Percentiles rank a stretch among this genome's conserved stretches.
Conservation (phyloP, 306 rosid genomes). For the Trifolium pratense region DNA sequence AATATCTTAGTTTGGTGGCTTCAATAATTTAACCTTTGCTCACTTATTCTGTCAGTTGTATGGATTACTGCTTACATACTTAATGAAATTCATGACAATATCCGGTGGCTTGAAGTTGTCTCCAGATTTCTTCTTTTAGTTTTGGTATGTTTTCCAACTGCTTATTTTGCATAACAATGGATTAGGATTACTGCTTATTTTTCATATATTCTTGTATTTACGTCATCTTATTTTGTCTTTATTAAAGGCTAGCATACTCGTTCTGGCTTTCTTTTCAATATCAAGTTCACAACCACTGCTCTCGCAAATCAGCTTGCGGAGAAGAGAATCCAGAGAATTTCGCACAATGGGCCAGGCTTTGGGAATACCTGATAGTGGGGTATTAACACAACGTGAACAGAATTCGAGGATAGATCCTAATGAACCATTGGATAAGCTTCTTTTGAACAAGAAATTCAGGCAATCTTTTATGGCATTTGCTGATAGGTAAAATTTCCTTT, state of each 20-base stretch:
- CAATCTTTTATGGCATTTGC: conserved; percentile 95
- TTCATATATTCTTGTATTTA: too few relatives aligned
- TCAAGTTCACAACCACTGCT: conserved; percentile 97
- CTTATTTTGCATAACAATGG: conserved; percentile 29
- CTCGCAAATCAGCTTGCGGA: conserved; percentile 92
- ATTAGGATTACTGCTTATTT: too few relatives aligned
- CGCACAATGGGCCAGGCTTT: conserved; percentile 94
- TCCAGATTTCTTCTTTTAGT: conserved; percentile 84
- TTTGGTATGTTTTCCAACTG: conserved; percentile 55
- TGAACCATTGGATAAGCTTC: conserved; percentile 89
- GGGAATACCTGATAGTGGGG: conserved; percentile 92
- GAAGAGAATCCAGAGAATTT: conserved; percentile 67
- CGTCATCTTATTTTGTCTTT: conserved; percentile 44
- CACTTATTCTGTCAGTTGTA: conserved; percentile 62
- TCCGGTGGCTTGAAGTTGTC: conserved; percentile 83
- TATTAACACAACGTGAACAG: conserved; percentile 62
- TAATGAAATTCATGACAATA: conserved; percentile 83
- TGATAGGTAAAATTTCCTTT: conserved; percentile 65
- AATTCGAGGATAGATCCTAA: conserved; percentile 62
- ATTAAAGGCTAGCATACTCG: conserved; percentile 84
- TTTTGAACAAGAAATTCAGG: conserved; percentile 77
- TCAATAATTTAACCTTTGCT: conserved; percentile 36
- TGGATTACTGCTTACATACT: conserved; percentile 81
- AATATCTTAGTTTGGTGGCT: conserved; percentile 17
- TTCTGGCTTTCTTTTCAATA: conserved; percentile 80